Evolutionary conservation across 225 moss, liverwort and hornwort genomes (phyloP).

Genomic region (Marchantia paleacea): DNA sequence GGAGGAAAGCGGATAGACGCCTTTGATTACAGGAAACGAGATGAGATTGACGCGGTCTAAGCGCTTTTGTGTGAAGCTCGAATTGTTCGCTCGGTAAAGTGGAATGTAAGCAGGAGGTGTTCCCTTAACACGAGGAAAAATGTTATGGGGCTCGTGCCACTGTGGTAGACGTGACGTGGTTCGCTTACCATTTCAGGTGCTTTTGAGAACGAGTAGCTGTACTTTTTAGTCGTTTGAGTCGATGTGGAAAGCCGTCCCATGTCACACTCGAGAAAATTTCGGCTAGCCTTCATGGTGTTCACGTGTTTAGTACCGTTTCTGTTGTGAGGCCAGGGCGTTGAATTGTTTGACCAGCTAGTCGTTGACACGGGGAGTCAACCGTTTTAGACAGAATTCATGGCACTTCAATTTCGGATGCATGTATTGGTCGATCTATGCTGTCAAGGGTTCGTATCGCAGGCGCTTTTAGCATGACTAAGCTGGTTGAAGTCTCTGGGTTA

Average conservation of each 20-base stretch:
- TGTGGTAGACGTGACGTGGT: not conserved
- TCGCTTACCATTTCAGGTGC: not conserved
- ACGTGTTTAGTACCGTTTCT: not conserved
- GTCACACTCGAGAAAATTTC: not conserved
- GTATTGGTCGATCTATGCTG: not conserved
- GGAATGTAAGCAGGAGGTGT: not conserved
- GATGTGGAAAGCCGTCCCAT: not conserved
- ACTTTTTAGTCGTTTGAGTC: not conserved
- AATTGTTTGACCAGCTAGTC: not conserved
- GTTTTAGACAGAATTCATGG: not conserved
- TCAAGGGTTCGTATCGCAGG: not conserved
- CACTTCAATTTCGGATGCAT: not conserved
- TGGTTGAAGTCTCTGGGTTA: not conserved
- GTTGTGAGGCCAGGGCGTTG: not conserved
- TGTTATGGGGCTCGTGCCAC: not conserved
- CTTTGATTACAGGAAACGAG: not conserved
- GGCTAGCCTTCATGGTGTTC: not conserved
- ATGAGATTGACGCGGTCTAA: not conserved
- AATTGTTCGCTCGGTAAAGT: not conserved
- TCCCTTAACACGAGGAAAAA: not conserved
- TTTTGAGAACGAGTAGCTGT: not conserved
- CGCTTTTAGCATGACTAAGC: not conserved
- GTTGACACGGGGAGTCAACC: not conserved
- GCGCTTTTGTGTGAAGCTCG: not conserved
- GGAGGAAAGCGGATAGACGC: not conserved